A percentile compares a stretch with the other conserved stretches of the same genome.
Evolutionary conservation across 495 filamentous ascomycete genomes (phyloP).

Genomic region (Platismatia glauca): DNA sequence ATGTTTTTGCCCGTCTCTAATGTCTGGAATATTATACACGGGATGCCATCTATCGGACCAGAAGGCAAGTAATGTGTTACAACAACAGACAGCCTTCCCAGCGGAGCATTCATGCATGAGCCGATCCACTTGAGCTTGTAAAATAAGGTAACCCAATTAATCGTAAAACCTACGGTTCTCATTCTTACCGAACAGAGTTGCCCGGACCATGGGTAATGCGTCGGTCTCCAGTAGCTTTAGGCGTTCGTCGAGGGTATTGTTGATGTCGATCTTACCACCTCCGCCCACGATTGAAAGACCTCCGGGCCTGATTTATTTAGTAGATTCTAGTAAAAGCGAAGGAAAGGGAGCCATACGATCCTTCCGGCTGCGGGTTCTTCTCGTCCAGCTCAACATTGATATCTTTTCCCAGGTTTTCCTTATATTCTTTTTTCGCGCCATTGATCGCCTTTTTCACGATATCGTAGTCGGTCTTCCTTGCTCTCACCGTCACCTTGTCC

Average conservation of each 20-base stretch:
- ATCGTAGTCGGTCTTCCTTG: conserved; percentile 70
- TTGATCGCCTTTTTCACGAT: conserved; percentile 64
- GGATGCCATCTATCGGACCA: neutral
- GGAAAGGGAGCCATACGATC: conserved; percentile 55
- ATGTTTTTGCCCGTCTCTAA: neutral
- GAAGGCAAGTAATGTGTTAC: neutral
- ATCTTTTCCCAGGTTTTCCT: conserved; percentile 56
- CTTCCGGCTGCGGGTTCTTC: conserved; percentile 68
- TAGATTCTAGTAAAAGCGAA: conserved; percentile 13
- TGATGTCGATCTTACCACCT: conserved; percentile 91
- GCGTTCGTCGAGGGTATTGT: conserved; percentile 94
- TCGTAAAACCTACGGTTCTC: conserved; percentile 89
- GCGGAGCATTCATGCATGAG: too few relatives aligned
- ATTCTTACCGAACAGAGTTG: conserved; percentile 84
- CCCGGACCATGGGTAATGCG: conserved; percentile 74
- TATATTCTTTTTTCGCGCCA: conserved; percentile 69
- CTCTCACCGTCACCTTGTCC: conserved; percentile 59
- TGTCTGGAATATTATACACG: conserved; percentile 11
- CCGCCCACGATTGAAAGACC: conserved; percentile 73
- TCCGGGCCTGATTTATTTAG: conserved; percentile 55
- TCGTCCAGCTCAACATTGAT: conserved; percentile 66
- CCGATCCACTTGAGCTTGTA: neutral
- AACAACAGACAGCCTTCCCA: neutral
- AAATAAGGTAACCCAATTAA: conserved; percentile 36
- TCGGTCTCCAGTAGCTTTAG: conserved; percentile 74